A percentile compares a stretch with the other conserved stretches of the same genome.
Evolutionary conservation across 164 flowering plant species (phyloP).

Genomic region (Euptelea pleiosperma): DNA sequence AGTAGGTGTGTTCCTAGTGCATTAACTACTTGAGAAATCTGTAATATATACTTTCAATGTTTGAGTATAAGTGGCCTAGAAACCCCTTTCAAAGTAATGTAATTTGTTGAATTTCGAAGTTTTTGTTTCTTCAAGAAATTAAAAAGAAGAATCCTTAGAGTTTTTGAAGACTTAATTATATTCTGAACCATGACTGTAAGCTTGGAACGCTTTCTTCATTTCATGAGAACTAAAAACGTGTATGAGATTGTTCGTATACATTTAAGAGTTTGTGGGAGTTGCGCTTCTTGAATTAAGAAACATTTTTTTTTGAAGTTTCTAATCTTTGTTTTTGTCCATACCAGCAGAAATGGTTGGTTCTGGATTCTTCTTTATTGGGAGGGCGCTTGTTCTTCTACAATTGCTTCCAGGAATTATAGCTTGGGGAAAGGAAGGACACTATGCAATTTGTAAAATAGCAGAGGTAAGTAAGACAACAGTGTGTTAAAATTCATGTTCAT

Average conservation of each 20-base stretch:
- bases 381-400: constrained; percentile 36
- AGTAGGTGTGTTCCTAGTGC: background rate
- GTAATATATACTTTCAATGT: background rate
- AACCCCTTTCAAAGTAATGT: background rate
- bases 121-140: background rate
- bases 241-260: background rate
- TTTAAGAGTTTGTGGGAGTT: background rate
- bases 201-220: background rate
- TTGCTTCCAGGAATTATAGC: constrained; percentile 46
- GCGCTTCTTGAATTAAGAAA: background rate
- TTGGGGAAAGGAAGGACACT: constrained; percentile 97
- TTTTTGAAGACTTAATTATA: too few relatives aligned
- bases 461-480: constrained; percentile 59
- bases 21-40: background rate
- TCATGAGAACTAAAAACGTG: background rate
- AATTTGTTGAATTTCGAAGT: background rate
- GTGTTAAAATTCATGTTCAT: background rate
- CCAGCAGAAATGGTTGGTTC: constrained; percentile 28
- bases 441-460: constrained; percentile 79
- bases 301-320: background rate
- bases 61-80: background rate
- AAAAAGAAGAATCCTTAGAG: background rate
- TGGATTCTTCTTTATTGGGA: constrained; percentile 25
- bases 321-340: background rate
- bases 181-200: background rate